Evolutionary conservation across 345 rosid genomes (phyloP), one percentile per base, ranked within the genome.

Genomic region (Camelina hispida): DNA sequence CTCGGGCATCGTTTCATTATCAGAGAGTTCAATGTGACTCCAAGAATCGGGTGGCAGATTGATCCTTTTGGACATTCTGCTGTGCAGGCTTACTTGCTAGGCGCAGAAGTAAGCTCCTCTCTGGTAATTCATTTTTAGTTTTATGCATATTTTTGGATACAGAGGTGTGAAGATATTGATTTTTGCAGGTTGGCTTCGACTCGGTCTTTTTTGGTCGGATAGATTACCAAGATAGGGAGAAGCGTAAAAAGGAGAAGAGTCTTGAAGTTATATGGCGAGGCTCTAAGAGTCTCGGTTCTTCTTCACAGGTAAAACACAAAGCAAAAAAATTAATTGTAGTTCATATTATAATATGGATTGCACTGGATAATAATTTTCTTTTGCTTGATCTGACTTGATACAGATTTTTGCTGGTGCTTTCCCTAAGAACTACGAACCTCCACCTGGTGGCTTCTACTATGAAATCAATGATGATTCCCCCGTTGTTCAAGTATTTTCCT

Each of bases 41-140:
- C 99, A 11, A 91, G 97, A 82, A 89, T 90, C 78, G 97, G 99
- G 77, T 95, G 99, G 99, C 99, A 95, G 82, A 92, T 95, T 61
- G 99, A 95, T 57, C 99, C 99, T 16, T 95, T 95, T 83, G 99
- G 99, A 68, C 99, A 95, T 85, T 92, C 99, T 80, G 97, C 96
- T 0, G 99, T 89, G 71, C 97, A 95, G 81, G 99, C 97, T 65
- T 95, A 92, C 82, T 84, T 92, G 83, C 83, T 95, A 78, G 93
- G 97, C 54, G 92, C 97, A 35, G 99, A 92, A 74, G 99, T 89
- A 78, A 79, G 68, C 69, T 64, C 57, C 42, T 57, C 69, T 66
- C 2, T 38, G 60, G 28, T 23, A 7, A 44, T 52, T 28, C 60
- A 4, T 62, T 22, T 28, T 47, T n/a, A 16, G 18, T 38, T 72